phyloP scores from a whole-genome alignment of 2,329 filamentous ascomycete genomes.

The Colletotrichum sojae region DNA sequence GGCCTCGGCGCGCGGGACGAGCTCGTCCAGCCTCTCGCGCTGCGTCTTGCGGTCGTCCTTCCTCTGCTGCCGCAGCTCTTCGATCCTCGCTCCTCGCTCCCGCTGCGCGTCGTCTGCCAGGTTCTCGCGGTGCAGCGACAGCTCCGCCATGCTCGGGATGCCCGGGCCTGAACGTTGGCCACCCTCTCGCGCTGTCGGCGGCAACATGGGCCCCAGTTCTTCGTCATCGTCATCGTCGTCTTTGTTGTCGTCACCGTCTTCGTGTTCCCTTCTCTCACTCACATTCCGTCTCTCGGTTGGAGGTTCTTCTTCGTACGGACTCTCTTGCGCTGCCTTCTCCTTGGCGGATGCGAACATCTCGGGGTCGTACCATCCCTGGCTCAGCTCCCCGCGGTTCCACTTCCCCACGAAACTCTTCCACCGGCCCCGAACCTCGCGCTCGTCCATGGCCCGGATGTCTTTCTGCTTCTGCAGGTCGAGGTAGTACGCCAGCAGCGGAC shows the following conservation, averaged over 20 bases:
- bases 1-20: constrained; percentile 85
- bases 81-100: constrained; percentile 60
- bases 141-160: constrained; percentile 81
- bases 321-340: constrained; percentile 44
- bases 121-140: constrained; percentile 72
- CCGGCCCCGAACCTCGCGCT: constrained; percentile 82
- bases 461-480: constrained; percentile 89
- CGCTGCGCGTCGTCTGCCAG: constrained; percentile 63
- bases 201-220: constrained; percentile 67
- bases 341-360: constrained; percentile 68
- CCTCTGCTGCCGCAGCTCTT: constrained; percentile 73
- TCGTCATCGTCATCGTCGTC: constrained; percentile 69
- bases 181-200: constrained; percentile 45
- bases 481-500: constrained; percentile 84
- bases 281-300: constrained; percentile 7
- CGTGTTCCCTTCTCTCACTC: not conserved
- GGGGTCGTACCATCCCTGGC: constrained; percentile 94
- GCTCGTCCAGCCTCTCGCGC: constrained; percentile 82
- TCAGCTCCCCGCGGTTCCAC: constrained; percentile 92
- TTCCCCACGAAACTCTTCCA: constrained; percentile 95
- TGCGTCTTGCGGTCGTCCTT: constrained; percentile 76
- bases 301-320: not conserved
- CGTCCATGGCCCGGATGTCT: constrained; percentile 76
- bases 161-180: constrained; percentile 63
- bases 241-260: constrained; percentile 43